Evolutionary conservation across 495 filamentous ascomycete species (phyloP), one percentile per base, ranked within the genome.

Genomic region (Elasticomyces elasticus): DNA sequence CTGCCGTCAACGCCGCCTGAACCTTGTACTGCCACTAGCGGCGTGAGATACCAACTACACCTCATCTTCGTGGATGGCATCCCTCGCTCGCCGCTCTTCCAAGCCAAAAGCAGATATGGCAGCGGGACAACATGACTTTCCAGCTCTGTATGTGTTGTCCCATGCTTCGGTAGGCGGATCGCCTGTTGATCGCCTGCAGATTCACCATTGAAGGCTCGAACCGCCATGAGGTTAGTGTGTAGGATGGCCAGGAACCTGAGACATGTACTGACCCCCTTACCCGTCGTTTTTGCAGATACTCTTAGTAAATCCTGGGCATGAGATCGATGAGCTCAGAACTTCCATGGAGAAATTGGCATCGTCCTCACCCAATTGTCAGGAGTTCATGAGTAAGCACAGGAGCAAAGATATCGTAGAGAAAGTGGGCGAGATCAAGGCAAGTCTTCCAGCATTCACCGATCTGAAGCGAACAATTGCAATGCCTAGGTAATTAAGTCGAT

Each of bases 311-410:
- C 53, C 46, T 33, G 30, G 51, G 9, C 50, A 59, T 24, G 46
- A 55, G 41, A 40, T 55, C 37, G 48, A 54, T 31, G 42, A 63
- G 37, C 52, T 66, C 12, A 60, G 42, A 25, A 25, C 51, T 2
- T 28, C 45, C 1, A 62, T 62, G 52, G 46, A 42, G n/a, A 13
- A 20, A 0, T 44, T 63, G 41, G 46, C 53, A 5, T 19, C 54
- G 1, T 58, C 54, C 0, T 67, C 64, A 9, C 64, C 64, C 0
- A 67, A 67, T 49, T 60, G 56, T 46, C 25, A 41, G 23, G 64
- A 67, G 53, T 62, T 63, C 52, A 54, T 63, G 57, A 27, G 41
- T 15, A 63, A 63, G 48, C 62, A 59, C 58, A 58, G 57, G 46
- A 56, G 41, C 26, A 59, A 64, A 28, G 59, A 58, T 22, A 28